Percentiles rank a stretch among this genome's conserved stretches.
Evolutionary conservation across 106 monocot species (phyloP).

Genomic region (Allium sativum): DNA sequence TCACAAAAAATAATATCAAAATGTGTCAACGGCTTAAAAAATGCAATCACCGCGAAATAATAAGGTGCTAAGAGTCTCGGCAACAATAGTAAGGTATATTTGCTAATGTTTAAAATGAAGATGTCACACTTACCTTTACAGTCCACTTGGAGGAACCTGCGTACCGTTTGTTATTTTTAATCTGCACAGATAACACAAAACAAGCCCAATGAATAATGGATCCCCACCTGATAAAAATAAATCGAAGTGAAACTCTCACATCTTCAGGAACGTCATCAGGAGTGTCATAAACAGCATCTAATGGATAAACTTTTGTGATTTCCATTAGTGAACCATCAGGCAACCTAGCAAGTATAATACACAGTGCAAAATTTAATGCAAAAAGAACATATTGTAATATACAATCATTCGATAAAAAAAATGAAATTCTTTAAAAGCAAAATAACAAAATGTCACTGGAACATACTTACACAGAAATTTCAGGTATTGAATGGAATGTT

Average conservation of each 20-base stretch:
- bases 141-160: slow-evolving; percentile 81
- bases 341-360: slow-evolving; percentile 29
- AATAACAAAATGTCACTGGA: too few relatives aligned
- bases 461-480: too few relatives aligned
- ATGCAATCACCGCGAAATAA: neutral
- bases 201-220: neutral
- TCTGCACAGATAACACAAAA: slow-evolving; percentile 20
- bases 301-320: slow-evolving; percentile 75
- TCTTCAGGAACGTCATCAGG: slow-evolving; percentile 92
- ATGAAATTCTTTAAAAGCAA: too few relatives aligned
- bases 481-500: too few relatives aligned
- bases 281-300: slow-evolving; percentile 83
- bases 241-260: slow-evolving; percentile 23
- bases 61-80: neutral
- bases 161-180: slow-evolving; percentile 78
- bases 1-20: neutral
- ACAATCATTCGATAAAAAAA: neutral
- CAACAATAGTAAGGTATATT: neutral
- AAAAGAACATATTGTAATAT: neutral
- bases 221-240: neutral
- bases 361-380: neutral
- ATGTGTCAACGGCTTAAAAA: neutral
- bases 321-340: slow-evolving; percentile 88
- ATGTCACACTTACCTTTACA: slow-evolving; percentile 45
- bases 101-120: too few relatives aligned